phyloP scores from a whole-genome alignment of 2,329 filamentous ascomycete species.

The Apiospora marii region DNA sequence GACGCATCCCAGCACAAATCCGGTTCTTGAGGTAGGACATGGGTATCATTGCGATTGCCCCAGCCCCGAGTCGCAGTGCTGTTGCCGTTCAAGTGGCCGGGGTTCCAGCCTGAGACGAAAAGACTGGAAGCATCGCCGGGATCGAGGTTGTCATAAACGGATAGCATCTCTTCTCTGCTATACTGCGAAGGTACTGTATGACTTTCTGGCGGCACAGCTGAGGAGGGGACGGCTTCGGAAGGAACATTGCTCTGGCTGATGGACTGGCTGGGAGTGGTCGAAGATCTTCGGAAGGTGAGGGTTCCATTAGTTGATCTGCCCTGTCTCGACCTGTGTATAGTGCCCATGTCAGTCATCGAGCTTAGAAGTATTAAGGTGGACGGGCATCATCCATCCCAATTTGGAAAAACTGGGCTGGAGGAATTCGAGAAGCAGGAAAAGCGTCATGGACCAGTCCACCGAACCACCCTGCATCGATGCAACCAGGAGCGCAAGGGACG shows the following conservation, averaged over 20 bases:
- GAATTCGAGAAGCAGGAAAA: neutral
- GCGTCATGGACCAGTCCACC: neutral
- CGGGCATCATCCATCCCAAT: neutral
- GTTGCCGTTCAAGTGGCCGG: conserved; percentile 76
- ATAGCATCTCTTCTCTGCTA: conserved; percentile 79
- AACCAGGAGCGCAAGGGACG: neutral
- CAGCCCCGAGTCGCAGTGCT: conserved; percentile 70
- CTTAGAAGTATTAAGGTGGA: neutral
- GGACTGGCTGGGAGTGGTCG: conserved; percentile 59
- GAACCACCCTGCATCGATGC: neutral
- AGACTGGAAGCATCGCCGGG: conserved; percentile 71
- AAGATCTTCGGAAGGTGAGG: conserved; percentile 69
- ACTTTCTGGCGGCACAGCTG: conserved; percentile 56
- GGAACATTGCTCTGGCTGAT: conserved; percentile 45
- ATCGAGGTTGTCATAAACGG: conserved; percentile 67
- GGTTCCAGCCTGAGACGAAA: conserved; percentile 81
- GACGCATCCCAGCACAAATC: conserved; percentile 89
- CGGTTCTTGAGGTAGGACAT: conserved; percentile 79
- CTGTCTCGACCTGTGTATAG: conserved; percentile 60
- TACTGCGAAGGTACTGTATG: conserved; percentile 72
- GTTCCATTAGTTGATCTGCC: conserved; percentile 68
- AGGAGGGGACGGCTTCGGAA: conserved; percentile 41
- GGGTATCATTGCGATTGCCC: conserved; percentile 79
- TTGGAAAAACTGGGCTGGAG: neutral
- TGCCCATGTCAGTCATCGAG: neutral